Evolutionary conservation across 768 basidiomycete species (phyloP), one percentile per base, ranked within the genome.

Genomic region (Leccinellum luteum): DNA sequence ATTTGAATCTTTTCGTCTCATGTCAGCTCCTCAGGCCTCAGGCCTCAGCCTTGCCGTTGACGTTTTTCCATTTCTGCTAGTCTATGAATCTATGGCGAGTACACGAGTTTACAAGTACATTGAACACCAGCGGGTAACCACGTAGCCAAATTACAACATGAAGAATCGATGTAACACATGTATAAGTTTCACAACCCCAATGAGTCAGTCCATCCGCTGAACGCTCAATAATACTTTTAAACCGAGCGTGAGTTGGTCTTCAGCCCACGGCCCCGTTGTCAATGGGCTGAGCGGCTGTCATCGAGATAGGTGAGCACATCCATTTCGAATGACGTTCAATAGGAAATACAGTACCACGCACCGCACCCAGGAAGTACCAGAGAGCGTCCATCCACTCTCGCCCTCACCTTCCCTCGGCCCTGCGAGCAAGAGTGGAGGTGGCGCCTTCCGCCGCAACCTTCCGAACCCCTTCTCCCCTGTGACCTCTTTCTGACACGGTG

Each of bases 201-300:
- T 50, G n/a, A n/a, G n/a, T 28, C 27, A 19, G 15, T 28, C 2
- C 38, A n/a, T n/a, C 25, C 45, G 15, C 14, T 28, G 28, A 9
- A 14, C 6, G 5, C 23, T 34, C 48, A 54, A 28, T 9, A 58
- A 12, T 0, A 3, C 23, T 53, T 50, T 58, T 12, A 53, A n/a
- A n/a, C 7, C 19, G 19, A 21, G 23, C 14, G 47, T 50, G 21
- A 67, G 58, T 53, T 61, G 51, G 48, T 60, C 59, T n/a, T 62
- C 63, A 23, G 54, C 51, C 48, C 58, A 54, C 25, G 38, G 4
- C 25, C 45, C 57, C 6, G 55, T 38, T 9, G n/a, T 48, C 35
- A 59, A 45, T 15, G 49, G 54, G 21, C 52, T 58, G 19, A 50
- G 49, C 28, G 27, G 6, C 65, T 68, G 28, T 51, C 12, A 15